Percentiles rank a stretch among this genome's conserved stretches.
phyloP scores from a whole-genome alignment of 2,329 filamentous ascomycete genomes.

The Fusarium keratoplasticum region DNA sequence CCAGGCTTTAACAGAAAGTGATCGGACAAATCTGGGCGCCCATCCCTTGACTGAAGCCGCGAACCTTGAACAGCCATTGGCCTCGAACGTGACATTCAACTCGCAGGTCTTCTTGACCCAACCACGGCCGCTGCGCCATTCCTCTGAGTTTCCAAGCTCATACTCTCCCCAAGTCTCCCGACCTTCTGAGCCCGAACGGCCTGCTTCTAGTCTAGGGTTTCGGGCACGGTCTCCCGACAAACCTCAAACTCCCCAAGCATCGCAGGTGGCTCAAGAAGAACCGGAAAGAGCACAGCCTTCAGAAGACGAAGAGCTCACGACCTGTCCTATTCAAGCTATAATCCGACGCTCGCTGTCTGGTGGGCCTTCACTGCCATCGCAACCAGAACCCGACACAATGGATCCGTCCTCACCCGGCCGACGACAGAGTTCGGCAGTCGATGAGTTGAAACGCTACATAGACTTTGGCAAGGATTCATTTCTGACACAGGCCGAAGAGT shows the following conservation, averaged over 20 bases:
- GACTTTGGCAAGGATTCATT: constrained; percentile 36
- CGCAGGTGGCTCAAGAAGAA: constrained; percentile 46
- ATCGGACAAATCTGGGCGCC: neutral
- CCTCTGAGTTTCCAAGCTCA: constrained; percentile 4
- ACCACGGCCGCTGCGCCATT: constrained; percentile 20
- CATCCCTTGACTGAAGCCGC: neutral
- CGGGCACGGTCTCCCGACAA: neutral
- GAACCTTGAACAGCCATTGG: neutral
- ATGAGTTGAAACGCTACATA: constrained; percentile 40
- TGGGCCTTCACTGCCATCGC: neutral
- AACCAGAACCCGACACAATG: constrained; percentile 20
- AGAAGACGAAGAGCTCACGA: neutral
- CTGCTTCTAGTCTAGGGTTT: neutral
- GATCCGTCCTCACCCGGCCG: constrained; percentile 25
- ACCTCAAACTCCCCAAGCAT: constrained; percentile 16
- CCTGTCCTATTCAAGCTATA: neutral
- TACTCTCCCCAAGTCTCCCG: neutral
- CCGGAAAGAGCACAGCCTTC: neutral
- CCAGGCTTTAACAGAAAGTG: neutral
- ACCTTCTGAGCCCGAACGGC: neutral
- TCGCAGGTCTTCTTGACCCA: constrained; percentile 35
- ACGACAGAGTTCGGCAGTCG: constrained; percentile 32
- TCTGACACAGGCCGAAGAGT: constrained; percentile 21
- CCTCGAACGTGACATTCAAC: neutral
- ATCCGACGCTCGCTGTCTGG: neutral